Conservation (phyloP, 805 yeast genomes). For the Priceomyces fermenticarens region DNA sequence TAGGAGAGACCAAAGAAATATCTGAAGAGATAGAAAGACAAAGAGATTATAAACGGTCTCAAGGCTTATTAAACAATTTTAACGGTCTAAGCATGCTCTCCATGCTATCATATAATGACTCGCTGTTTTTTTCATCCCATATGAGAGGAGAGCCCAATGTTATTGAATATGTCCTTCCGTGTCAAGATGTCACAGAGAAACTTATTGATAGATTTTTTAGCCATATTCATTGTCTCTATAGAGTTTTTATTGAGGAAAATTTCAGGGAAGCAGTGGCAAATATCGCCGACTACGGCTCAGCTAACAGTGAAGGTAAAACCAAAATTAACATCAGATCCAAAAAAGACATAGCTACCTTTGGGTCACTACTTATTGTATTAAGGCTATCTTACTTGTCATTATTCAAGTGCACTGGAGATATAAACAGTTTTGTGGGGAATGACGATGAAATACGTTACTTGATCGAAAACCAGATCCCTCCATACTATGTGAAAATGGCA, state of each 20-base stretch:
- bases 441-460: not conserved
- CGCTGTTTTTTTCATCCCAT: no score
- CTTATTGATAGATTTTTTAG: slow-evolving; percentile 40
- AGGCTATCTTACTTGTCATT: not conserved
- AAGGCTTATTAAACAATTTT: not conserved
- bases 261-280: not conserved
- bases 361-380: not conserved
- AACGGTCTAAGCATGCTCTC: not conserved
- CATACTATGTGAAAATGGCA: not conserved
- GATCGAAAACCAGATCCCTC: not conserved
- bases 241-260: not conserved
- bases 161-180: slow-evolving; percentile 36
- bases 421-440: not conserved
- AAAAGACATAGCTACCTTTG: not conserved
- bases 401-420: not conserved
- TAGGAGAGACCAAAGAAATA: not conserved
- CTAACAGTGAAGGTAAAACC: not conserved
- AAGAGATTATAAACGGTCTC: not conserved
- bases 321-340: not conserved
- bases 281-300: not conserved
- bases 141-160: not conserved
- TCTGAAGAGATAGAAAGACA: not conserved
- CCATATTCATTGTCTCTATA: slow-evolving; percentile 14
- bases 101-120: not conserved
- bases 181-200: slow-evolving; percentile 30